These are phyloP conservation scores for Colletotrichum abscissum DNA, from an alignment of 2,329 filamentous ascomycete species.

Conservation along the genomic window DNA sequence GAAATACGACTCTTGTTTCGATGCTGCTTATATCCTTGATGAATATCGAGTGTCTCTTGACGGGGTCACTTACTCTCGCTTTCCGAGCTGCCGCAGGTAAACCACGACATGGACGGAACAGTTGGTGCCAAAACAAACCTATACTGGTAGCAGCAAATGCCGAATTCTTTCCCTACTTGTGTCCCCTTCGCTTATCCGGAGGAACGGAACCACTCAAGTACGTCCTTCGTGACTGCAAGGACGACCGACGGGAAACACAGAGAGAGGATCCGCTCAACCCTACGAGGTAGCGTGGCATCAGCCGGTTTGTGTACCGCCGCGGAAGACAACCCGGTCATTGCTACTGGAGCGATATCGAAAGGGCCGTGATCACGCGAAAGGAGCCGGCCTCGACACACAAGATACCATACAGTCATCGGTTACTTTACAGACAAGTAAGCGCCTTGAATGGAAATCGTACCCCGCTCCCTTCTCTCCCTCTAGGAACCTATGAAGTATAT, in stretches of 20 bases:
- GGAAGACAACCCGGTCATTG: not conserved
- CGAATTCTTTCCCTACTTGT: not conserved
- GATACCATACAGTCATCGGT: not conserved
- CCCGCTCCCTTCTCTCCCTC: not conserved
- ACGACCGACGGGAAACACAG: not conserved
- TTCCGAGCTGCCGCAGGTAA: not conserved
- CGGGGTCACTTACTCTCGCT: not conserved
- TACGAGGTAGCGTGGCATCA: not conserved
- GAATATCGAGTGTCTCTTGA: not conserved
- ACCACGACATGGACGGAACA: not conserved
- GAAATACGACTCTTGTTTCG: not conserved
- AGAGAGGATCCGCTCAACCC: not conserved
- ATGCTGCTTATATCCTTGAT: not conserved
- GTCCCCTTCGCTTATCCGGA: not conserved
- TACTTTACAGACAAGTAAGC: not conserved
- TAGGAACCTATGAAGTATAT: not conserved
- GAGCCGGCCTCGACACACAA: not conserved
- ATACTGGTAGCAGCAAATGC: not conserved
- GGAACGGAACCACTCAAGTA: not conserved
- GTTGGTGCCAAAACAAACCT: no score
- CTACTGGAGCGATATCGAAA: not conserved
- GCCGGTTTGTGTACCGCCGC: not conserved
- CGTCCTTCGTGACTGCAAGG: not conserved
- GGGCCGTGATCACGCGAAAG: not conserved
- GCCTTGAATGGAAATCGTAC: not conserved